Base-by-base conservation (phyloP, 352 stramenopile species). In the Albugo laibachii region DNA sequence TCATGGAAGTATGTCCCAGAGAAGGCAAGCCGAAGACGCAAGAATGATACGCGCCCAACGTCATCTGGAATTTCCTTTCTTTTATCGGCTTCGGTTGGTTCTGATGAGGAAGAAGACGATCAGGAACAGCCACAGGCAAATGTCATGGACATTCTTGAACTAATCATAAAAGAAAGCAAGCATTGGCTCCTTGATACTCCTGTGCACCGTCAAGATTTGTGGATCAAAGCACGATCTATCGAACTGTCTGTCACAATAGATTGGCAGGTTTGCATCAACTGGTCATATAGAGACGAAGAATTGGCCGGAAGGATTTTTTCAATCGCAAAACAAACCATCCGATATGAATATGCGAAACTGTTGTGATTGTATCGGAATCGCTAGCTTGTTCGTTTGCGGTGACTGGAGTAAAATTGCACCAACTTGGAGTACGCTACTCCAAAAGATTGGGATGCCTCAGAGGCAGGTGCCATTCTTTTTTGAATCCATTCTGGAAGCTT, bases 401-500 rank as follows among this genome's bases (percentile, higher is more conserved):
- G 58, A 43, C 24, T 31, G 24, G 24, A 31, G 48, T 81, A 92
- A 45, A 92, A 92, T 37, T 83, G 72, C 13, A 78, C 75, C 2
- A 92, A 65, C 18, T 88, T 67, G 11, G 62, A 64, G 43, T 88
- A 85, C 13, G 67, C 61, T 24, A 78, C 61, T 1, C 78, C 75
- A 52, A 92, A 92, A 27, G 73, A 65, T 10, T 43, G 16, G 38
- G 38, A 19, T 43, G 8, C 20, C 16, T 56, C 42, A 2, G 57
- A 45, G 16, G 65, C 56, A 20, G 73, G 65, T 49, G 80, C 69
- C 31, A 87, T 63, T 12, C 74, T 72, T 40, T 66, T 60, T 45
- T 92, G 77, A 43, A 92, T 92, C 79, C 79, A 92, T 47, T 76
- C 61, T 3, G 79, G 79, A 2, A 92, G 52, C 5, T 74, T 71